Conservation (phyloP, 2,329 filamentous ascomycete species). For the Colletotrichum trifolii region DNA sequence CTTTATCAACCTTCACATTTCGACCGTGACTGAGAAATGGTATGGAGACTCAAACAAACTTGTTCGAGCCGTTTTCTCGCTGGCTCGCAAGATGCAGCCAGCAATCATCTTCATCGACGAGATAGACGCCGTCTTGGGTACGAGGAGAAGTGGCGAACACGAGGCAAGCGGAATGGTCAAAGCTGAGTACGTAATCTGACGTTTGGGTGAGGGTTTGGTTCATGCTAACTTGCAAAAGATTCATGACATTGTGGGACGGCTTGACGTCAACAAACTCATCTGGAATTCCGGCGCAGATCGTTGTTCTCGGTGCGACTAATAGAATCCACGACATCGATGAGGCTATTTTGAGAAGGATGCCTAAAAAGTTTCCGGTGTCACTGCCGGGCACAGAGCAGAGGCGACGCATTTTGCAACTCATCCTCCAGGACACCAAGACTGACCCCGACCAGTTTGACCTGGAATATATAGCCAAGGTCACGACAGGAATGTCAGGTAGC, state of each 20-base stretch:
- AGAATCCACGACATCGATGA: conserved; percentile 98
- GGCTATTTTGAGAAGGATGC: conserved; percentile 94
- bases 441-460: conserved; percentile 82
- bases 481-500: conserved; percentile 92
- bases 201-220: neutral
- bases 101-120: conserved; percentile 99
- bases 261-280: conserved; percentile 82
- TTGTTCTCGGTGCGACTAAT: conserved; percentile 95
- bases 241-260: conserved; percentile 99
- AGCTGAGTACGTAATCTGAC: conserved; percentile 74
- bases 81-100: conserved; percentile 93
- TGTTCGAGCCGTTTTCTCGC: conserved; percentile 92
- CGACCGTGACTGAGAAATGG: conserved; percentile 98
- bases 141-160: conserved; percentile 89
- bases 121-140: conserved; percentile 95
- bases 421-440: conserved; percentile 87
- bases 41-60: conserved; percentile 99
- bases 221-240: conserved; percentile 59
- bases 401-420: conserved; percentile 84
- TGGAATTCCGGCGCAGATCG: conserved; percentile 85
- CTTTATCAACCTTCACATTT: conserved; percentile 99
- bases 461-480: conserved; percentile 84
- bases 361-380: conserved; percentile 94
- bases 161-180: conserved; percentile 99
- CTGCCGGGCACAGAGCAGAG: conserved; percentile 85